Evolutionary conservation across 1,139 yeast genomes (phyloP), one percentile per base, ranked within the genome.

Genomic region (Chernovozyma sophiae-reginae): DNA sequence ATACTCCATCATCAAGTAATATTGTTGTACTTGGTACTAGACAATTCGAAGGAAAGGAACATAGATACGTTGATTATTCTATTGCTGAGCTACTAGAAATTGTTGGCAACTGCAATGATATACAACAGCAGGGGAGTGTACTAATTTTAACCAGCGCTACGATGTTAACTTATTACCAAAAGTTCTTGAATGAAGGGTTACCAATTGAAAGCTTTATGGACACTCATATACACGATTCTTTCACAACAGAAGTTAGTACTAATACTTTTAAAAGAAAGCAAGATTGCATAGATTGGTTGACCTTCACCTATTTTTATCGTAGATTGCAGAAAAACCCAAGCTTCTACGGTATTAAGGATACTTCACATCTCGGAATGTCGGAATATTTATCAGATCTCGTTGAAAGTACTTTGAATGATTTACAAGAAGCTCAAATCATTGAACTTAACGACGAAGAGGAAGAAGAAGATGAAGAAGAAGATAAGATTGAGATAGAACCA

Each of bases 271-370:
- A 68, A 35, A 68, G 77, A 4, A 78, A 86, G 51, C 97, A 90
- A 49, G 95, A 86, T 45, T 86, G 95, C 46, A 76, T 94, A 42
- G 97, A 90, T 51, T 86, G 96, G 94, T 54, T 94, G 30, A 85
- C 97, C 0, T 86, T 77, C 57, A 76, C 96, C 0, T 85, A 80
- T 48, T 86, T 89, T 52, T 94, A 86, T 60, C 69, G 95, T 44
- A 66, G 97, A 36, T 56, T 92, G 18, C 82, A 79, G 40, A 70
- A 77, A 31, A 94, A 94, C 53, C 97, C 98, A 2, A 80, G 95
- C 43, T 94, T 77, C 55, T 94, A 94, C 53, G 96, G 90, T 16
- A 74, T 86, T 19, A 67, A 68, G 29, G 86, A 81, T 43, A 68
- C 74, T 2, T 66, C 86, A 0, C 79, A 78, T 35, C 61, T 75